These are phyloP conservation scores for Pichia paraexigua DNA, from an alignment of 805 yeast genomes.

Conservation along the genomic window DNA sequence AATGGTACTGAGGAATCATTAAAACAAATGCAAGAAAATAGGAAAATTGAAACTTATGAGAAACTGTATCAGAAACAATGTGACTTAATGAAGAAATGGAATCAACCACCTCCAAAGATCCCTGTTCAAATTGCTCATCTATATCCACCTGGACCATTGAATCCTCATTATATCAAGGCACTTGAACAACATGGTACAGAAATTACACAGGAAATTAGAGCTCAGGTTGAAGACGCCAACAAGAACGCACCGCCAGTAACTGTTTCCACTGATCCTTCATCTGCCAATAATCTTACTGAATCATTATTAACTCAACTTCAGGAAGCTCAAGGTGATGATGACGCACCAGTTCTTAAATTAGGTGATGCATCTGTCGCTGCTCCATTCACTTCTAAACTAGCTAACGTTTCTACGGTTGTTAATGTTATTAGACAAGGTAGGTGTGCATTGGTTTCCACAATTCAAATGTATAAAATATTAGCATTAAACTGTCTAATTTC, in stretches of 20 bases:
- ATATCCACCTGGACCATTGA: conserved; percentile 91
- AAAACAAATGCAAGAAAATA: conserved; percentile 79
- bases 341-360: conserved; percentile 86
- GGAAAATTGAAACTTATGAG: conserved; percentile 54
- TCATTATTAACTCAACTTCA: conserved; percentile 48
- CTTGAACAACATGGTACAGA: conserved; percentile 76
- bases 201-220: conserved; percentile 66
- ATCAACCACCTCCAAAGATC: conserved; percentile 72
- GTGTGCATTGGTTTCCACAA: conserved; percentile 93
- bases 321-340: conserved; percentile 55
- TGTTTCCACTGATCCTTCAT: conserved; percentile 24
- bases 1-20: conserved; percentile 95
- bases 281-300: conserved; percentile 41
- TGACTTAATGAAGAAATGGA: conserved; percentile 72
- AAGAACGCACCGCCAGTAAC: conserved; percentile 19
- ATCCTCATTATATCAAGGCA: conserved; percentile 82
- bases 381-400: conserved; percentile 91
- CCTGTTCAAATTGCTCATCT: conserved; percentile 87
- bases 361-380: conserved; percentile 99
- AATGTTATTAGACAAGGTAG: conserved; percentile 96
- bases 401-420: conserved; percentile 87
- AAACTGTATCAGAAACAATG: conserved; percentile 79
- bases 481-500: conserved; percentile 95
- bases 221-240: conserved; percentile 48
- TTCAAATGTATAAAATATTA: conserved; percentile 97